Base-by-base conservation (phyloP, 2,329 filamentous ascomycete species). In the Alternaria sp. region DNA sequence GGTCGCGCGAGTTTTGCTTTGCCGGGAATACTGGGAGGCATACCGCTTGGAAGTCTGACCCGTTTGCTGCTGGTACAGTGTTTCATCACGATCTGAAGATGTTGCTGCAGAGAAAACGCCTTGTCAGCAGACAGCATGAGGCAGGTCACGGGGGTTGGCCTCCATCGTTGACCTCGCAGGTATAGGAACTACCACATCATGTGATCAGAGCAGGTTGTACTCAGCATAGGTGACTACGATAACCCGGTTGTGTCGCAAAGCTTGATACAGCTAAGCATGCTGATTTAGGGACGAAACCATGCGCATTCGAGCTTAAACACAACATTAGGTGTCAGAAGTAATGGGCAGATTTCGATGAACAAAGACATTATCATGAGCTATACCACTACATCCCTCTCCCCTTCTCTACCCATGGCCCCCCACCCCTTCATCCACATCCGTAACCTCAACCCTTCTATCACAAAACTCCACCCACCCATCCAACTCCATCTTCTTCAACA, bases 401-500 rank as follows among this genome's bases (percentile, higher is more conserved):
- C 23, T 28, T 5, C 11, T n/a, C 14, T 25, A 37, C 8, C 20
- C 33, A 21, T 56, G 53, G n/a, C 45, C 50, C 9, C 63, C 64
- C 10, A 54, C 25, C 7, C 59, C 65, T 23, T 61, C 49, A 43
- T 74, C 70, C 23, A 75, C 46, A 23, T 66, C 59, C 30, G 76
- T 79, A 8, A 55, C 60, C 23, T 71, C 67, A 2, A 75, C 67
- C n/a, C 37, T 66, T 6, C 67, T 59, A 67, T 79, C 71, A 57
- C 89, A 90, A 64, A 84, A 87, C 75, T 88, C 79, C 4, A 88
- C 85, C 87, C 88, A 91, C 2, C 86, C 86, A 67, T 90, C 86
- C 54, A 92, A 78, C 51, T 87, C 78, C 85, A 89, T 87, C 69
- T 86, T 87, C 82, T 91, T 91, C 63, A 92, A 82, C 26, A 91